phyloP scores from a whole-genome alignment of 768 basidiomycete species.

The Melanogaster broomeanus region DNA sequence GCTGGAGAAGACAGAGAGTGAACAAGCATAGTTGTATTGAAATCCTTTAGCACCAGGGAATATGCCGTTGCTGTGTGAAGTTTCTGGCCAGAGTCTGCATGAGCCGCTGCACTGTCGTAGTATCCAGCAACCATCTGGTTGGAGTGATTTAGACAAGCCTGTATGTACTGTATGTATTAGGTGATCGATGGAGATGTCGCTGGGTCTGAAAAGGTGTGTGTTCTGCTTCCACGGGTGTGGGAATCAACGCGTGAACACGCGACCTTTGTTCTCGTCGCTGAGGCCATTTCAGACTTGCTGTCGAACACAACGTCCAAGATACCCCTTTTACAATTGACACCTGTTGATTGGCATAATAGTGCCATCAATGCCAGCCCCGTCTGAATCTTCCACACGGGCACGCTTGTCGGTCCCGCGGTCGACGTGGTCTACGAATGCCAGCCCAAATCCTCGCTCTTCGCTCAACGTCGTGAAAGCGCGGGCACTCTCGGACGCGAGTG shows the following conservation, averaged over 20 bases:
- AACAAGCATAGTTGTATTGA: no score
- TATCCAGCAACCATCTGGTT: no score
- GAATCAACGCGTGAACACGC: conserved; percentile 13
- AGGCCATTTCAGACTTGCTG: conserved; percentile 8
- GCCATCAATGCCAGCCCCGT: conserved; percentile 38
- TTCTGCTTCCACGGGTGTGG: conserved; percentile 14
- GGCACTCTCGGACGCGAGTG: conserved; percentile 51
- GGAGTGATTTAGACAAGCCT: no score
- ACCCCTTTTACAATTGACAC: conserved; percentile 11
- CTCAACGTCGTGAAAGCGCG: conserved; percentile 51
- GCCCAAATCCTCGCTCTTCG: conserved; percentile 41
- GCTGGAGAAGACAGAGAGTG: background rate
- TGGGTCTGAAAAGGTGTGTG: background rate
- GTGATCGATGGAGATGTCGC: no score
- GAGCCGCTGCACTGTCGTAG: no score
- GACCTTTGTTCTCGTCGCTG: conserved; percentile 15
- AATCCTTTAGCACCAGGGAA: no score
- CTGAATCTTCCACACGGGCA: conserved; percentile 54
- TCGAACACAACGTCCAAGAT: conserved; percentile 8
- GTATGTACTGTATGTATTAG: no score
- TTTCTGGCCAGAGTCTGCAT: no score
- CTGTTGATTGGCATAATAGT: conserved; percentile 1
- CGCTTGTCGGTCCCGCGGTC: conserved; percentile 42
- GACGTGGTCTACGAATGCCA: conserved; percentile 22
- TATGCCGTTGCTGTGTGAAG: no score